Base-by-base conservation (phyloP, 306 rosid genomes). In the Elaeagnus macrophylla region DNA sequence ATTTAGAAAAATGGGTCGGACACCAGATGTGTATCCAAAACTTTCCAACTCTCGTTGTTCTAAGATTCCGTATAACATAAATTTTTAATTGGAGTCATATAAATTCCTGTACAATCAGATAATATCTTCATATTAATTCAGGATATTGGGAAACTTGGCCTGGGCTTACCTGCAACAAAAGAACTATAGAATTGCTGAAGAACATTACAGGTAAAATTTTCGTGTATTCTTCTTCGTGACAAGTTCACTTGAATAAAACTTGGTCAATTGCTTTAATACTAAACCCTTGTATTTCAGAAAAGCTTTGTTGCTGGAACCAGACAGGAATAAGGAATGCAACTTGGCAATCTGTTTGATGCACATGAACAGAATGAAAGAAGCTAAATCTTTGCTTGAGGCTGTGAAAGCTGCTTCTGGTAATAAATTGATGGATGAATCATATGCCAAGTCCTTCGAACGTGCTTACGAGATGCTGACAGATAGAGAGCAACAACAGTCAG, bases 81-180 rank as follows among this genome's bases (percentile, higher is more conserved):
- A n/a, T n/a, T n/a, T n/a, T n/a, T n/a, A n/a, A n/a, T 46, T 53
- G 15, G 45, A 13, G 43, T 9, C 36, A 5, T 39, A 11, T 41
- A 3, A 14, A 9, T 50, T 61, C 48, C 51, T 17, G 51, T n/a
- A 40, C 36, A 36, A 51, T 51, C 44, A 14, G 25, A 19, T 54
- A 8, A 61, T 62, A 49, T 55, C 35, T 55, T 13, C 14, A 68
- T 44, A 38, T 37, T 60, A 15, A 39, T 62, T 57, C 62, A 89
- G 97, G 72, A 80, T 91, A 67, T 59, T 91, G 1, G 97, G 97
- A 36, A 91, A 91, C 79, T 74, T 86, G 74, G 97, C 96, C 35
- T 91, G 96, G 96, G 97, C 97, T 59, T 91, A 78, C 76, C 53
- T 86, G 87, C 96, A 84, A 69, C 84, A 76, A 63, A 75, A 68